Evolutionary conservation across 177 flowering plant species (phyloP), one percentile per base, ranked within the genome.

Genomic region (Telopea speciosissima): DNA sequence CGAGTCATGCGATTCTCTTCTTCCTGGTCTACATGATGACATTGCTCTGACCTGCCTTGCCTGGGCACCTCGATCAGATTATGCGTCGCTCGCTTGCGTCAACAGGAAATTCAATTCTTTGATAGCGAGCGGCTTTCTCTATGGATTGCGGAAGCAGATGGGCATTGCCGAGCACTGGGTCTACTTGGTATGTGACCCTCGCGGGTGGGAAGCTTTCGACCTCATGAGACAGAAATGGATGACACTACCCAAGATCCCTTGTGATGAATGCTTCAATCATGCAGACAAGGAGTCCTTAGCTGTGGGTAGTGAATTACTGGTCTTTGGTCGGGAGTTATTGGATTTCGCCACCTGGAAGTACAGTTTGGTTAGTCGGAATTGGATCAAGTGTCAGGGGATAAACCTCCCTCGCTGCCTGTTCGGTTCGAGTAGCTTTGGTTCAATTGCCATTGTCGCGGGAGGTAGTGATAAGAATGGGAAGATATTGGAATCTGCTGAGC

Each of bases 251-350:
- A 86, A 78, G 70, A 84, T 86, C 42, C 87, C 87, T 14, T 83
- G 86, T 72, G 87, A 86, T 73, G 89, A 86, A 61, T 86, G 89
- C 66, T 84, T 86, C 73, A 81, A 80, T 72, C 81, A 77, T 72
- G 86, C 89, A 10, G 89, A 86, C 74, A 86, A 84, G 79, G 89
- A 86, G 73, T 86, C 89, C 8, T 69, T 86, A 70, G 83, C 89
- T 66, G 89, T 86, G 62, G 87, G 87, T 14, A 74, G 79, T 67
- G 87, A 86, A 70, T 74, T 86, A 68, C 68, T 86, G 70, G 89
- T 84, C 58, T 86, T 86, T 56, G 89, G 87, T 23, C 83, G 86
- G 19, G 89, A 86, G 25, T 70, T 83, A 66, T 71, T 80, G 66
- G 86, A 79, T 64, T 83, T 84, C 76, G 85, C 85, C 8, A 75